Base-by-base conservation (phyloP, 352 stramenopile species). In the Pelagophyceae sp. region DNA sequence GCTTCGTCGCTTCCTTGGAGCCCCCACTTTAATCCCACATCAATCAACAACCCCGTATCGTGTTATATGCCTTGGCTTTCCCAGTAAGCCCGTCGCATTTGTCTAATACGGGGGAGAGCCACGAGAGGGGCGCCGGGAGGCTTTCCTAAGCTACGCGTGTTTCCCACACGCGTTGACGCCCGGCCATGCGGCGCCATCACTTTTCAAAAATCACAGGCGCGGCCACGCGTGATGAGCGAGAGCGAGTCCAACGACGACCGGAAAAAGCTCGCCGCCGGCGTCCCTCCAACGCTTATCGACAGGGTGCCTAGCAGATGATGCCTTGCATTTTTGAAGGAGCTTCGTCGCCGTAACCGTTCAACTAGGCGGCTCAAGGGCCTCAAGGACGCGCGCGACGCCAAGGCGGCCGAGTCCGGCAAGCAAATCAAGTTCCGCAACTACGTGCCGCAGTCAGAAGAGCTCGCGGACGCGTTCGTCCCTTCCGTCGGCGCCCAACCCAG, bases 351-450 rank as follows among this genome's bases (percentile, higher is more conserved):
- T 23, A 11, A 11, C 11, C 11, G 11, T 54, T 54, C 23, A 23
- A 54, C 11, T 23, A 54, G 45, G 61, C 29, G 61, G 61, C 61
- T 71, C 61, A 71, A 71, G 61, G 61, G 15, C 5, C 15, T 71
- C 3, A 27, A 31, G 3, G 61, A 27, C 1, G 11, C 61, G 61
- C 61, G 61, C n/a, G 31, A 71, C 61, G 54, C 11, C 15, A 54
- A 11, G 45, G 45, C 45, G 45, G 54, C 15, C 15, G 54, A 63
- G 15, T 27, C 37, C n/a, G 29, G 29, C 23, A 74, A 74, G 67
- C 3, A 35, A 23, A 5, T 58, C 2, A 58, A 50, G 35, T 74
- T 74, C 67, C 67, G 67, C 15, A 74, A 74, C 38, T 74, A 74
- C 38, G 17, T 74, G 67, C 67, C 67, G 2, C 35, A 74, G 35